Base-by-base conservation (phyloP, 257 asterid genomes). In the Oldenlandia corymbosa region DNA sequence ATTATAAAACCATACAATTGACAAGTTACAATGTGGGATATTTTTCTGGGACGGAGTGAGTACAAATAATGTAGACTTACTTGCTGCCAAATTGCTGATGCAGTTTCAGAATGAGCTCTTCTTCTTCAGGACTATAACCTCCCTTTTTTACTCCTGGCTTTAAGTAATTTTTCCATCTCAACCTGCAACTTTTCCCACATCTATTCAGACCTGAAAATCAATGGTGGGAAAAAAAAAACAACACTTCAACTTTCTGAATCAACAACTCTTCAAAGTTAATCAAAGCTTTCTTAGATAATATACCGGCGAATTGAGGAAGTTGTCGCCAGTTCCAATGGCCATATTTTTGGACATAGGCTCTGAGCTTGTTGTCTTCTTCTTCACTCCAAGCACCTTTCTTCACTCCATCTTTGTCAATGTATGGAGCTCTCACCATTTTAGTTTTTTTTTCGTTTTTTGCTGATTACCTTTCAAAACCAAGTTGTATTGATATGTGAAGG, bases 181-280 rank as follows among this genome's bases (percentile, higher is more conserved):
- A 56, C 49, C 91, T 77, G 62, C 88, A 81, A 60, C 84, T 81
- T 71, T 84, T 84, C 11, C 88, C 88, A 23, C 85, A 73, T 67
- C 91, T 79, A 31, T 74, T 64, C 11, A 83, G 55, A 66, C 89
- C 89, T 83, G 62, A 28, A 65, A 39, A 1, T 55, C 20, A 59
- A 2, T 23, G 39, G 9, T n/a, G 59, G 27, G 30, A 23, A 53
- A 8, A 10, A 26, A 26, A 23, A 4, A 7, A 13, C 3, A 16
- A 7, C 17, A 8, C 3, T 34, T 10, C 23, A 14, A n/a, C n/a
- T n/a, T n/a, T n/a, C n/a, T n/a, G n/a, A n/a, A n/a, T n/a, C n/a
- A n/a, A n/a, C n/a, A n/a, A n/a, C n/a, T n/a, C n/a, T n/a, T n/a
- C n/a, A n/a, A n/a, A n/a, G n/a, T n/a, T n/a, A n/a, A n/a, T n/a